Conservation (phyloP, 192 early-diverging fungal species). For the Endogone sp. region DNA sequence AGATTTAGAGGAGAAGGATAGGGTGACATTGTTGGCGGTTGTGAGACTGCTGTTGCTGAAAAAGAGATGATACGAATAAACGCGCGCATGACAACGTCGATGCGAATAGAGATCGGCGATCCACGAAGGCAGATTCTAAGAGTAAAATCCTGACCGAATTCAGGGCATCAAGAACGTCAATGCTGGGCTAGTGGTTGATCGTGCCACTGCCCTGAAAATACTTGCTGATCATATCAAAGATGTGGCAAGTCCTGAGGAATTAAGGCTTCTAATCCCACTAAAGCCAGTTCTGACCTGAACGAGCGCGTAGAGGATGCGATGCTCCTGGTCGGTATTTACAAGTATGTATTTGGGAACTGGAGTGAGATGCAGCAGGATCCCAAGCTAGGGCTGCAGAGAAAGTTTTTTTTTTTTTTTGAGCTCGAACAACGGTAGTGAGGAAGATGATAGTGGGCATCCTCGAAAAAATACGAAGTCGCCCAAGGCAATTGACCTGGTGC, state of each 20-base stretch:
- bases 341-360: conserved; percentile 94
- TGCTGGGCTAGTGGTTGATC: conserved; percentile 71
- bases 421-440: conserved; percentile 19
- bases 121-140: conserved; percentile 42
- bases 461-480: conserved; percentile 39
- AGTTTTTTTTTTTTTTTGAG: conserved; percentile 87
- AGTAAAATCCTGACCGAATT: conserved; percentile 77
- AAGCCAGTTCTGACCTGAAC: conserved; percentile 88
- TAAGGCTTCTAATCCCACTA: conserved; percentile 69
- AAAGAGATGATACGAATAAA: too few relatives aligned
- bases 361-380: conserved; percentile 76
- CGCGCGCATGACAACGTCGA: conserved; percentile 28
- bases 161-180: conserved; percentile 82
- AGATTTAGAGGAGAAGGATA: conserved; percentile 67
- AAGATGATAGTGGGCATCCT: background rate
- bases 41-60: conserved; percentile 13
- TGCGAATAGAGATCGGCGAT: conserved; percentile 26
- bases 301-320: conserved; percentile 89
- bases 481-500: conserved; percentile 78
- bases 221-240: conserved; percentile 57
- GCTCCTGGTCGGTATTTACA: conserved; percentile 92
- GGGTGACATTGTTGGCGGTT: conserved; percentile 31
- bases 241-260: conserved; percentile 56
- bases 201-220: conserved; percentile 68
- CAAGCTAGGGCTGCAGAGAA: conserved; percentile 72